Evolutionary conservation across 768 basidiomycete species (phyloP), one percentile per base, ranked within the genome.

Genomic region (Filobasidium wieringae): DNA sequence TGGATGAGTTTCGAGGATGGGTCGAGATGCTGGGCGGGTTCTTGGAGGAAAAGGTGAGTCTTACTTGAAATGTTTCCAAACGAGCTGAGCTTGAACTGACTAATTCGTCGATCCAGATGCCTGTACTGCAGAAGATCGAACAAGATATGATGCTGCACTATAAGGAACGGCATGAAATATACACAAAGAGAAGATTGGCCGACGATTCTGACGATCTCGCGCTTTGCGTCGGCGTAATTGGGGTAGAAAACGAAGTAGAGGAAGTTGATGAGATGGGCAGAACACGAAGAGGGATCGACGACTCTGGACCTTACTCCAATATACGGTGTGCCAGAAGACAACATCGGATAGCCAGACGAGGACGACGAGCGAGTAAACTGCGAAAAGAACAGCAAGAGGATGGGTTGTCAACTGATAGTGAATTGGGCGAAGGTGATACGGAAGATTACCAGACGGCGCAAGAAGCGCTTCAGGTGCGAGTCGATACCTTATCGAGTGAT

Each of bases 321-420:
- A 65, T 77, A 6, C 78, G 80, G 45, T 77, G 72, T n/a, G 79
- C 82, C 56, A 79, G 89, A 39, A 78, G 81, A 5, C 67, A 77
- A 31, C 83, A 81, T 4, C 82, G 90, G 37, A 66, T 74, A 4
- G 73, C 77, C 19, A 82, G 90, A 14, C 80, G 82, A 32, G 37
- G 26, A 0, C 45, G 74, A 65, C 36, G 70, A 34, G 17, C 31
- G 30, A 76, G 76, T 11, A 63, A 64, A 30, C 29, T 52, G 26
- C 32, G 58, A 9, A 55, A 49, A 30, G 31, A 36, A 41, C 22
- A 33, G 24, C 59, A 59, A 6, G 85, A 90, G 63, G 87, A 90
- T 71, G 91, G 89, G 0, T 89, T 82, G 64, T 91, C 88, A 15
- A 93, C 91, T 0, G 91, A 93, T 67, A 81, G 84, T 0, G 82